Base-by-base conservation (phyloP, 768 basidiomycete genomes). In the Serendipita sp. region DNA sequence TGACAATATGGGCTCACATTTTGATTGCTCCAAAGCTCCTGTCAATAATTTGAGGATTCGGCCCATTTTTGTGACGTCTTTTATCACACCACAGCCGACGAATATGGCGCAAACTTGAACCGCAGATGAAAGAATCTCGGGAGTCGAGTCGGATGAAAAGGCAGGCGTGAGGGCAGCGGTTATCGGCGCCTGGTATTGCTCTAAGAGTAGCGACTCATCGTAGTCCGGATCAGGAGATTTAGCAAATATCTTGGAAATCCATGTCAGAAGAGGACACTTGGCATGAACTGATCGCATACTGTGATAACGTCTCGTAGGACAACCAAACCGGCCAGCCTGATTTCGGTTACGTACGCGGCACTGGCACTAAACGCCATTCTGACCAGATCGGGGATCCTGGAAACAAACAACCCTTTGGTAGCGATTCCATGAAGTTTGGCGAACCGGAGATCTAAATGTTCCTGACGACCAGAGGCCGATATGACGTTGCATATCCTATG, bases 341-440 rank as follows among this genome's bases (percentile, higher is more conserved):
- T 97, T 71, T 97, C 92, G 7, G 90, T 93, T 30, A 97, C 93
- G 70, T 96, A 90, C 3, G 96, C 93, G 0, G 95, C 90, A 16
- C 92, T 93, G 0, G 96, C 94, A 13, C 91, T 95, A 71, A 99
- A 98, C 0, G 96, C 95, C 86, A 98, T 96, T 74, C 82, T 90
- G 73, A 99, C 95, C 63, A 99, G 76, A 73, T 99, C 96, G 3
- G 88, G 84, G 5, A 98, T 83, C 20, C 93, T 82, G 17, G 87
- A 85, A 42, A 89, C 86, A 17, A 99, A 77, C 50, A 97, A 76
- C 1, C 82, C 81, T 4, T 80, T 75, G 2, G 78, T 70, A 2
- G 81, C 74, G 4, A 88, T 66, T 1, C 87, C 85, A 26, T 79
- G 75, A 44, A 72, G 76, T 48, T 82, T 76, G 1, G 91, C 93